Evolutionary conservation across 148 eudicot genomes (phyloP).

Genomic region (Limonium bicolor): DNA sequence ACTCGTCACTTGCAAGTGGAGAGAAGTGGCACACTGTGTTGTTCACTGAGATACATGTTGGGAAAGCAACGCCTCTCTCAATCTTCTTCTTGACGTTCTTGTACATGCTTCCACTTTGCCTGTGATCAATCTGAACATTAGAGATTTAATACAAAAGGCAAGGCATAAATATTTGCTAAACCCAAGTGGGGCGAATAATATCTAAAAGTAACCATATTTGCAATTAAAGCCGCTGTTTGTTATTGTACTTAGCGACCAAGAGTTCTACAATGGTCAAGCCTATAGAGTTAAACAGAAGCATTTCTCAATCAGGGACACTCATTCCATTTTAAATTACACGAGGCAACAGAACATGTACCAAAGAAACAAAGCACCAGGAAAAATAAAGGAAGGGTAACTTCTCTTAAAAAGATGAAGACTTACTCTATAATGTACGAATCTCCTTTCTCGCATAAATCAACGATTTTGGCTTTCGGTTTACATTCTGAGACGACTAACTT

Average conservation of each 20-base stretch:
- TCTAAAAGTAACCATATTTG: too few species aligned
- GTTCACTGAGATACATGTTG: slow-evolving; percentile 84
- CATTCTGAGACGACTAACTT: slow-evolving; percentile 71
- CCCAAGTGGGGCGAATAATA: too few species aligned
- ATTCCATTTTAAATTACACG: too few species aligned
- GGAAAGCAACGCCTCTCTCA: slow-evolving; percentile 89
- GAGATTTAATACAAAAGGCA: neutral
- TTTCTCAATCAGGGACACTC: too few species aligned
- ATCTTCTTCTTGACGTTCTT: slow-evolving; percentile 90
- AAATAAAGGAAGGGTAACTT: neutral
- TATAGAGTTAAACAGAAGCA: too few species aligned
- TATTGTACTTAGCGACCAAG: too few species aligned
- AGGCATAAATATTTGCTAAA: too few species aligned
- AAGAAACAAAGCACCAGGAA: neutral
- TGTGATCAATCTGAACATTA: slow-evolving; percentile 6
- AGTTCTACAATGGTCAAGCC: too few species aligned
- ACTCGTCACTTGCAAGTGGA: slow-evolving; percentile 72
- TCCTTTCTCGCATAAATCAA: slow-evolving; percentile 74
- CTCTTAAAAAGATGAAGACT: neutral
- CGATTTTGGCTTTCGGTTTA: slow-evolving; percentile 79
- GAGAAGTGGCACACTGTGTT: slow-evolving; percentile 69
- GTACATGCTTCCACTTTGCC: slow-evolving; percentile 69
- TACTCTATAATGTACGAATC: slow-evolving; percentile 63
- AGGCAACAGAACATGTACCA: neutral
- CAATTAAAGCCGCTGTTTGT: too few species aligned